Conservation (phyloP, 2,329 filamentous ascomycete species). For the Phaeomoniella chlamydospora region DNA sequence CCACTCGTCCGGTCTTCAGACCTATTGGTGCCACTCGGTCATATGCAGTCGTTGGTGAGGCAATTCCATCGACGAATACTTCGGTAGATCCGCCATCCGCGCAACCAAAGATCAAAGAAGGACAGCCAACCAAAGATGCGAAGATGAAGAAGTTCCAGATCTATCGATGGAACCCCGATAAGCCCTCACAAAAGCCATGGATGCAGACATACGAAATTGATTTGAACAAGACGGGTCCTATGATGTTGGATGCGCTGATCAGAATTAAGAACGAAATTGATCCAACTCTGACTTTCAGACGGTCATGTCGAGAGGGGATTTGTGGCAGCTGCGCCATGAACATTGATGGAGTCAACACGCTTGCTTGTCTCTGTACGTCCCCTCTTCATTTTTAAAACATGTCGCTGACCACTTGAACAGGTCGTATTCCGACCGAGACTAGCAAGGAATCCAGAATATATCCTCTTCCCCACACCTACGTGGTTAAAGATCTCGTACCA, state of each 20-base stretch:
- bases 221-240: slow-evolving; percentile 96
- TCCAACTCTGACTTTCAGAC: slow-evolving; percentile 86
- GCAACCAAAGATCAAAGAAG: slow-evolving; percentile 47
- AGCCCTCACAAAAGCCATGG: slow-evolving; percentile 77
- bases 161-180: slow-evolving; percentile 97
- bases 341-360: slow-evolving; percentile 95
- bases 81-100: slow-evolving; percentile 31
- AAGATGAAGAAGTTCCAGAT: slow-evolving; percentile 91
- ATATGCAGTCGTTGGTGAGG: slow-evolving; percentile 31
- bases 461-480: slow-evolving; percentile 94
- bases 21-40: slow-evolving; percentile 22
- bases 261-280: slow-evolving; percentile 99
- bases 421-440: slow-evolving; percentile 81
- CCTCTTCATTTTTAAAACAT: background rate
- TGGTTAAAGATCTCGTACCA: slow-evolving; percentile 96
- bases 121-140: slow-evolving; percentile 39
- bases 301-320: slow-evolving; percentile 95
- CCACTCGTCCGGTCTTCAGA: slow-evolving; percentile 26
- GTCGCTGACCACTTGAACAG: slow-evolving; percentile 29
- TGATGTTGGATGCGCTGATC: slow-evolving; percentile 94
- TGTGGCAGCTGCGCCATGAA: slow-evolving; percentile 99
- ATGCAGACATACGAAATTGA: slow-evolving; percentile 95
- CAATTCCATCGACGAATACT: slow-evolving; percentile 14
- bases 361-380: slow-evolving; percentile 87
- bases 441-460: slow-evolving; percentile 82